A percentile compares a stretch with the other conserved stretches of the same genome.
phyloP scores from a whole-genome alignment of 108 stramenopile species.

The Skeletonema grethae region DNA sequence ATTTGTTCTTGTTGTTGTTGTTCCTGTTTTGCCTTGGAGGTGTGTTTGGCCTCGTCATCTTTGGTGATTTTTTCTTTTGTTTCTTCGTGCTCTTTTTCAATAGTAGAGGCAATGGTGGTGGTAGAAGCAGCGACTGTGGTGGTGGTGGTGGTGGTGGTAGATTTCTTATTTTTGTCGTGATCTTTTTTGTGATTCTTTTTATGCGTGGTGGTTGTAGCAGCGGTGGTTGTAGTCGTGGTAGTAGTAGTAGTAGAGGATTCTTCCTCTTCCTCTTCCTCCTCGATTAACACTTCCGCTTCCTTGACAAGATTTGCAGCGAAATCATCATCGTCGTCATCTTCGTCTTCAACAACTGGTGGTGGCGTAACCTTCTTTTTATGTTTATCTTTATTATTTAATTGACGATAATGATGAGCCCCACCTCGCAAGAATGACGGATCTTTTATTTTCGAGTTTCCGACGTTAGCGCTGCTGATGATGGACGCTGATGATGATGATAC shows the following conservation, averaged over 20 bases:
- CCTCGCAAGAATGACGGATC: background rate
- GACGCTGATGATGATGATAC: too few species aligned
- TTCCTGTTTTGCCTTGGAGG: background rate
- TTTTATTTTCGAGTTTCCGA: too few species aligned
- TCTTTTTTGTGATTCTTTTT: background rate
- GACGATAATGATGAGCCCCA: background rate
- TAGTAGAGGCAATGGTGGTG: too few species aligned
- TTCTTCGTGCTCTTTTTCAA: background rate
- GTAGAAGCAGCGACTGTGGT: background rate
- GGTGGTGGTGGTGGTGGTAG: background rate
- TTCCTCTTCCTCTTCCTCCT: background rate
- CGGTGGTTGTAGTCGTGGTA: background rate
- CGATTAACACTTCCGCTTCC: background rate
- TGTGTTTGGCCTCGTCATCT: background rate
- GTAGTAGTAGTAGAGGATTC: too few species aligned
- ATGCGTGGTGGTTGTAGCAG: background rate
- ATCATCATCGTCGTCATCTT: background rate
- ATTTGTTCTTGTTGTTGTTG: background rate
- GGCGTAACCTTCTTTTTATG: background rate
- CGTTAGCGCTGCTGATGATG: background rate
- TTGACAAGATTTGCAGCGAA: background rate
- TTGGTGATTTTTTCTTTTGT: background rate
- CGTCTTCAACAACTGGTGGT: background rate
- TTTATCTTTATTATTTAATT: background rate
- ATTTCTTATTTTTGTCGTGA: background rate